Conservation (phyloP, 2,329 filamentous ascomycete genomes). For the Trichoderma lentiforme region DNA sequence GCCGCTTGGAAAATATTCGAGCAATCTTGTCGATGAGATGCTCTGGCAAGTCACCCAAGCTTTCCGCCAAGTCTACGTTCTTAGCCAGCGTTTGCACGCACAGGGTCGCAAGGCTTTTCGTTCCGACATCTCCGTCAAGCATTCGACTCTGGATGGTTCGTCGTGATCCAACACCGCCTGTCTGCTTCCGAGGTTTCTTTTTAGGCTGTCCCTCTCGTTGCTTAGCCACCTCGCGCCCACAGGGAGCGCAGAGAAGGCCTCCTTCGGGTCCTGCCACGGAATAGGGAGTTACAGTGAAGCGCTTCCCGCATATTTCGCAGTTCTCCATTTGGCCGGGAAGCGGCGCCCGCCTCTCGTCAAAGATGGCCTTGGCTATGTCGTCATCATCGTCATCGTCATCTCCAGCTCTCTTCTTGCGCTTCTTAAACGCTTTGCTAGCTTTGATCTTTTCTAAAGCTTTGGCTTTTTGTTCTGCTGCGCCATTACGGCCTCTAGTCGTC, state of each 20-base stretch:
- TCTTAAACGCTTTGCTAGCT: conserved; percentile 56
- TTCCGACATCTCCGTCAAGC: conserved; percentile 70
- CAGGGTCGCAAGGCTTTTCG: conserved; percentile 64
- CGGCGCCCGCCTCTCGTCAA: conserved; percentile 48
- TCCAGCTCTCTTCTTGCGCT: conserved; percentile 46
- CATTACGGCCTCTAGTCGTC: conserved; percentile 34
- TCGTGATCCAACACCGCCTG: conserved; percentile 56
- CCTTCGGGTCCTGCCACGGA: conserved; percentile 78
- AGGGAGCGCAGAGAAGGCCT: conserved; percentile 79
- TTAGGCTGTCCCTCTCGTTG: conserved; percentile 46
- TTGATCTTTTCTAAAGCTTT: conserved; percentile 59
- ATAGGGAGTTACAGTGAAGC: conserved; percentile 91
- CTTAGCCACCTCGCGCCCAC: conserved; percentile 70
- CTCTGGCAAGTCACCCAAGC: conserved; percentile 57
- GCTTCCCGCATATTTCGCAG: conserved; percentile 78
- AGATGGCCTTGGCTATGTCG: conserved; percentile 47
- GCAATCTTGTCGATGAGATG: conserved; percentile 57
- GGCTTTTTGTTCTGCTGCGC: conserved; percentile 24
- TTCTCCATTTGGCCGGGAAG: conserved; percentile 85
- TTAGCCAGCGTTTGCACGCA: conserved; percentile 62
- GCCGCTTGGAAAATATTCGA: conserved; percentile 57
- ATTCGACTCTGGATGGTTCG: conserved; percentile 80
- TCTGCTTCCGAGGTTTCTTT: conserved; percentile 48
- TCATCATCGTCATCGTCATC: conserved; percentile 40
- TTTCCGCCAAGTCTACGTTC: conserved; percentile 60